phyloP scores from a whole-genome alignment of 805 yeast species.

The Cyberlindnera sargentensis region DNA sequence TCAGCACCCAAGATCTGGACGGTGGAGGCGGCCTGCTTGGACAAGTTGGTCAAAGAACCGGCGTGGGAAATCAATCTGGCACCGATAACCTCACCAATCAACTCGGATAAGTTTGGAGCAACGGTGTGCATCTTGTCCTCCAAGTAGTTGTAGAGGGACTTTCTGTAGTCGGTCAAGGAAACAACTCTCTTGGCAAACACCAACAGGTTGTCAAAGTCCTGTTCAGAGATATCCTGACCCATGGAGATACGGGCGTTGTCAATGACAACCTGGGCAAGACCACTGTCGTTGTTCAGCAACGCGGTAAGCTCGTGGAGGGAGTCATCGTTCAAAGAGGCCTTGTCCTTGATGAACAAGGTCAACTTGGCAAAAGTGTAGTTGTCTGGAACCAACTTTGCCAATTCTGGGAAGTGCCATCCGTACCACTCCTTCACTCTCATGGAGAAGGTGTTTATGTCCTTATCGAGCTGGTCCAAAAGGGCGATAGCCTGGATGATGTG shows the following conservation, averaged over 20 bases:
- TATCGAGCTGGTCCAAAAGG: constrained; percentile 90
- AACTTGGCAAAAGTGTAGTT: constrained; percentile 95
- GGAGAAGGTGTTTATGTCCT: constrained; percentile 95
- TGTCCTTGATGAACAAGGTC: constrained; percentile 80
- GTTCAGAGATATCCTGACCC: constrained; percentile 98
- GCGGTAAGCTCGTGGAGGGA: constrained; percentile 90
- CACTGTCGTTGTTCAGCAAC: constrained; percentile 71
- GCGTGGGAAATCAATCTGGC: constrained; percentile 97
- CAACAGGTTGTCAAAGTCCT: constrained; percentile 80
- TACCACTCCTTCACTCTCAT: constrained; percentile 99
- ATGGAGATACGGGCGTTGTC: constrained; percentile 97
- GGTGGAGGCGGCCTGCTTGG: constrained; percentile 98
- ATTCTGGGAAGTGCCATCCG: constrained; percentile 99
- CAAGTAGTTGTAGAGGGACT: constrained; percentile 86
- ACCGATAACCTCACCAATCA: constrained; percentile 97
- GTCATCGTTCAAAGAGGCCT: constrained; percentile 85
- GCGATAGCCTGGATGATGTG: constrained; percentile 99
- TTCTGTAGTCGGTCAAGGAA: constrained; percentile 93
- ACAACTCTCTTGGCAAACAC: constrained; percentile 94
- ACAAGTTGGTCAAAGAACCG: constrained; percentile 88
- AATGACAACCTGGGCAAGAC: constrained; percentile 89
- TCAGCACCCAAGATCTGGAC: constrained; percentile 98
- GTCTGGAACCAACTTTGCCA: constrained; percentile 94
- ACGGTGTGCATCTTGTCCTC: constrained; percentile 96
- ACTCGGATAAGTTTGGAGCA: constrained; percentile 93